Conservation (phyloP, 2,329 filamentous ascomycete genomes). For the Fusarium sulawesiense region DNA sequence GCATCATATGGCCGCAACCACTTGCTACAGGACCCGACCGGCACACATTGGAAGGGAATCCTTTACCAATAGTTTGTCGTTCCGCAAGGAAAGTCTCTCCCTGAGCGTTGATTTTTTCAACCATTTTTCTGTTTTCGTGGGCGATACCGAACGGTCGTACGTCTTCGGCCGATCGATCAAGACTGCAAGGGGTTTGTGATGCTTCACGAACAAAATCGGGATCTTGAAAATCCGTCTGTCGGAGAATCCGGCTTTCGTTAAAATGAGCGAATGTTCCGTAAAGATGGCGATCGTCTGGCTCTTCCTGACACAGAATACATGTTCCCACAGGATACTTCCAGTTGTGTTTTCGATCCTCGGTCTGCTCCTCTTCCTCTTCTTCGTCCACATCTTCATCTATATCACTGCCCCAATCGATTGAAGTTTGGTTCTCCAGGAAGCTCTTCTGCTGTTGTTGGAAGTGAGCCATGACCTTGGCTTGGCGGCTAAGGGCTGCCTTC, state of each 20-base stretch:
- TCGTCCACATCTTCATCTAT: conserved; percentile 81
- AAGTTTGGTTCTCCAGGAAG: conserved; percentile 89
- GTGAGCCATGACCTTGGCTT: conserved; percentile 95
- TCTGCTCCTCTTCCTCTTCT: conserved; percentile 70
- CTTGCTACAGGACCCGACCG: conserved; percentile 83
- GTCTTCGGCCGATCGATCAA: conserved; percentile 86
- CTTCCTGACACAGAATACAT: conserved; percentile 96
- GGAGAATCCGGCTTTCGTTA: conserved; percentile 84
- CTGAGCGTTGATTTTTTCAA: conserved; percentile 79
- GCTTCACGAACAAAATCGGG: conserved; percentile 87
- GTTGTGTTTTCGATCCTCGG: conserved; percentile 70
- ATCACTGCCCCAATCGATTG: conserved; percentile 85
- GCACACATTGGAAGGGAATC: conserved; percentile 78
- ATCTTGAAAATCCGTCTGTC: conserved; percentile 86
- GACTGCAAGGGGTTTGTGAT: conserved; percentile 78
- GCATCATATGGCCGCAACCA: conserved; percentile 98
- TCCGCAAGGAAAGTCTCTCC: conserved; percentile 79
- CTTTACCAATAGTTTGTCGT: conserved; percentile 86
- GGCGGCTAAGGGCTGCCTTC: conserved; percentile 86
- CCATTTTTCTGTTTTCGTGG: conserved; percentile 81
- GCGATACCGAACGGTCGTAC: conserved; percentile 92
- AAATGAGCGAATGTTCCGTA: conserved; percentile 95
- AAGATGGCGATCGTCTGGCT: conserved; percentile 86
- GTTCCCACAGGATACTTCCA: conserved; percentile 95
- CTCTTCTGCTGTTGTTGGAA: conserved; percentile 98